Base-by-base conservation (phyloP, 331 rosid genomes). In the Quercus phellos region DNA sequence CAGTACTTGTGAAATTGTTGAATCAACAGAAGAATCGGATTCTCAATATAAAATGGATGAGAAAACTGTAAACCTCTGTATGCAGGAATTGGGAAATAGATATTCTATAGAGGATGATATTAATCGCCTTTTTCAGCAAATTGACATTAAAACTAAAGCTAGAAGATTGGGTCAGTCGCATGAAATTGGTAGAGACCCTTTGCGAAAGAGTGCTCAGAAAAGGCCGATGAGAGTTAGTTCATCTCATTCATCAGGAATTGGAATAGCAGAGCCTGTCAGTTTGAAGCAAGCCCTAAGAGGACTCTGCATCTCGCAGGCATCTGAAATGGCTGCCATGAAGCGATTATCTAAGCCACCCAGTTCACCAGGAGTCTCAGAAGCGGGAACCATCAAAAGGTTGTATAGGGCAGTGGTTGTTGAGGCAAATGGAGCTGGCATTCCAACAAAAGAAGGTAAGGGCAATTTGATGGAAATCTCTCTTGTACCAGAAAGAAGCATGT, bases 251-350 rank as follows among this genome's bases (percentile, higher is more conserved):
- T 83, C 98, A 7, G 97, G 99, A 74, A 92, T 95, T 75, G 99
- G 99, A 83, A 91, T 95, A 77, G 87, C 99, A 3, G 99, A 91
- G 75, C 88, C 96, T 74, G 98, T 83, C 27, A 95, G 98, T 84
- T 93, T 95, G 84, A 95, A 95, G 89, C 97, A 95, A 83, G 99
- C 99, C 19, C 89, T 95, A 54, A 87, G 99, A 87, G 99, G 99
- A 50, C 79, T 95, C 68, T 92, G 98, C 79, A 92, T 95, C 73
- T 91, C 99, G 72, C 99, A 95, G 90, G 99, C 99, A 74, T 93
- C 99, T 34, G 98, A 95, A 81, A 91, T 93, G 94, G 99, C 99
- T 83, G 99, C 99, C 76, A 81, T 88, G 88, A 95, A 95, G 88
- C 88, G 96, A 74, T 55, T 85, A 26, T 82, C 95, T 6, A 92